Percentiles rank a stretch among this genome's conserved stretches.
These are phyloP conservation scores for Backusella mclennaniae DNA, from an alignment of 192 early-diverging fungal species.

Conservation along the genomic window DNA sequence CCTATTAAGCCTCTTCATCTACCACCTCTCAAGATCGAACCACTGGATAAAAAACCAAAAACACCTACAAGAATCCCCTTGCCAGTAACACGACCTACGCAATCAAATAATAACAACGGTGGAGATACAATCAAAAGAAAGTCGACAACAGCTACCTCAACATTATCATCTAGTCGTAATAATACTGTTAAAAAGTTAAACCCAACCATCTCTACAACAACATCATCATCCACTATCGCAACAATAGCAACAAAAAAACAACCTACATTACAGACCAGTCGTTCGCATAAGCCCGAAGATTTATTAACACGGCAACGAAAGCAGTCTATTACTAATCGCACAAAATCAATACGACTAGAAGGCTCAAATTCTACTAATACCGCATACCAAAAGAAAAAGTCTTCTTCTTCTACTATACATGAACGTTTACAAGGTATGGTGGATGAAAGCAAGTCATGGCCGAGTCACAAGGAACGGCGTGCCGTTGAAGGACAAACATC, in stretches of 20 bases:
- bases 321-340: not conserved
- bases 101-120: not conserved
- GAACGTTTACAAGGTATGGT: slow-evolving; percentile 12
- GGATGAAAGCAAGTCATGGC: slow-evolving; percentile 6
- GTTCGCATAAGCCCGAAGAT: not conserved
- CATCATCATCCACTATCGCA: not conserved
- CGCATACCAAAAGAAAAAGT: not conserved
- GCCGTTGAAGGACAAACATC: not conserved
- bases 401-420: not conserved
- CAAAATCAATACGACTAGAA: not conserved
- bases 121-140: not conserved
- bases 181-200: not conserved
- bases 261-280: not conserved
- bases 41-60: slow-evolving; percentile 4
- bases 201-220: not conserved
- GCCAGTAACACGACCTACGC: not conserved
- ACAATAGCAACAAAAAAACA: not conserved
- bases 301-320: slow-evolving; percentile 5
- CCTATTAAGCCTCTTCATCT: slow-evolving; percentile 1
- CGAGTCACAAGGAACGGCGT: not conserved
- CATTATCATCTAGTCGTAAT: not conserved
- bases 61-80: slow-evolving; percentile 21
- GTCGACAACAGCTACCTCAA: not conserved
- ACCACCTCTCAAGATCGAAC: slow-evolving; percentile 21
- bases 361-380: not conserved